A percentile compares a stretch with the other conserved stretches of the same genome.
Conservation (phyloP, 2,329 filamentous ascomycete species). For the Raffaelea ambrosiae region DNA sequence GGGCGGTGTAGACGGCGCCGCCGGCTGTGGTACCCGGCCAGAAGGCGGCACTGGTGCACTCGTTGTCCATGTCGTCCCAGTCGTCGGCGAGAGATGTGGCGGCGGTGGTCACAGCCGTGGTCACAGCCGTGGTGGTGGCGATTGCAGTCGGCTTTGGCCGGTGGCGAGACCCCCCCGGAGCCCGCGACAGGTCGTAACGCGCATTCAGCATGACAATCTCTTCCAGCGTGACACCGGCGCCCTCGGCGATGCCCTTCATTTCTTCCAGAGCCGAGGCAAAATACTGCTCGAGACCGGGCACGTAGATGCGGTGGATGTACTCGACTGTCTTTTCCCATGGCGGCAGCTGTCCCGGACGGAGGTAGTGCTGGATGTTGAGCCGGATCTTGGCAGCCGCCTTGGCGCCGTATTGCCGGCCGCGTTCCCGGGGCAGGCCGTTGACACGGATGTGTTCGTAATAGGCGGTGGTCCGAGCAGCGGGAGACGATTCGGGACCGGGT, state of each 20-base stretch:
- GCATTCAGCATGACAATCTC: constrained; percentile 16
- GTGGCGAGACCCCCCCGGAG: background rate
- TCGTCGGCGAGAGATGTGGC: no score
- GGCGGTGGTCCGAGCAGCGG: background rate
- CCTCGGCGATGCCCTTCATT: constrained; percentile 16
- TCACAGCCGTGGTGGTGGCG: no score
- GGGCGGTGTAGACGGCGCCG: constrained; percentile 6
- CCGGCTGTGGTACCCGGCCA: constrained; percentile 1
- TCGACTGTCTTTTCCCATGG: constrained; percentile 6
- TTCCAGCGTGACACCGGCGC: constrained; percentile 13
- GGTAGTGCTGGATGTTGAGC: constrained; percentile 15
- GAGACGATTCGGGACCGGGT: no score
- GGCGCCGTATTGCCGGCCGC: constrained; percentile 14
- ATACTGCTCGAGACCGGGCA: constrained; percentile 13
- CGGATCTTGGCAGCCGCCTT: constrained; percentile 15
- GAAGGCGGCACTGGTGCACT: constrained; percentile 13
- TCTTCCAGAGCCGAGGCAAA: constrained; percentile 11
- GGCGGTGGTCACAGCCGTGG: no score
- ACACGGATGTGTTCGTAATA: constrained; percentile 17
- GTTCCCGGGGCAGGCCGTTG: constrained; percentile 15
- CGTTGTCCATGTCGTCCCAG: constrained; percentile 3
- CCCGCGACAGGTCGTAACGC: constrained; percentile 15
- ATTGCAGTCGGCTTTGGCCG: background rate
- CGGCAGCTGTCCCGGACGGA: constrained; percentile 13
- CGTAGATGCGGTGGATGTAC: constrained; percentile 15